These are phyloP conservation scores for Eucalyptus regnans DNA, from an alignment of 345 rosid genomes.

Conservation along the genomic window DNA sequence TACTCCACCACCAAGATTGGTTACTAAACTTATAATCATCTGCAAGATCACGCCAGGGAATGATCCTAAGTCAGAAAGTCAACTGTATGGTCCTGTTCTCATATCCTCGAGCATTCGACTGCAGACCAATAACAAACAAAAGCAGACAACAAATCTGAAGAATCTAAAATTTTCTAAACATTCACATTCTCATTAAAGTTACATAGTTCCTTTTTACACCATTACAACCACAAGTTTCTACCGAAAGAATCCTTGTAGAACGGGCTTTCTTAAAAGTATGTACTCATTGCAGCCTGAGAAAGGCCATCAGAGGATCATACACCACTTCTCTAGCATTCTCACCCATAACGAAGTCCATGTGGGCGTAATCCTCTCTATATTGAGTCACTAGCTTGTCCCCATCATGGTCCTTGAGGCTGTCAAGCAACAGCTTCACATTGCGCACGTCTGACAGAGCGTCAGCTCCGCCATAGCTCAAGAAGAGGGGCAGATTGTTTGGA, in stretches of 20 bases:
- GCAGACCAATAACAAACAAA: neutral
- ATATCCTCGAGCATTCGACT: neutral
- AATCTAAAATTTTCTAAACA: neutral
- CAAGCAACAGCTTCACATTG: constrained; percentile 22
- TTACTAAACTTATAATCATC: neutral
- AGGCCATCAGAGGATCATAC: constrained; percentile 33
- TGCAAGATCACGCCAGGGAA: neutral
- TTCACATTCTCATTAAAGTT: neutral
- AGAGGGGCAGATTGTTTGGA: constrained; percentile 33
- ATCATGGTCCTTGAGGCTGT: constrained; percentile 17
- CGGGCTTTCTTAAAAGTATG: neutral
- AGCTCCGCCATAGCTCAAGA: constrained; percentile 28
- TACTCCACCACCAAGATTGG: neutral
- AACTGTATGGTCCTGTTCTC: neutral
- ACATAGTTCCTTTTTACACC: neutral
- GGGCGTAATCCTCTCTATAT: constrained; percentile 20
- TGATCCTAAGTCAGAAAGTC: neutral
- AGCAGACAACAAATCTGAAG: neutral
- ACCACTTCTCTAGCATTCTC: constrained; percentile 29
- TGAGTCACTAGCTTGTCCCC: constrained; percentile 22
- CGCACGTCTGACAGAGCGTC: constrained; percentile 31
- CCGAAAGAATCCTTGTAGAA: neutral
- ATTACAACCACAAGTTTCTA: neutral
- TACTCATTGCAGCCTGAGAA: constrained; percentile 17
- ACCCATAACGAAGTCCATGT: constrained; percentile 35